These are phyloP conservation scores for Septoria linicola DNA, from an alignment of 2,329 filamentous ascomycete species.

Conservation along the genomic window DNA sequence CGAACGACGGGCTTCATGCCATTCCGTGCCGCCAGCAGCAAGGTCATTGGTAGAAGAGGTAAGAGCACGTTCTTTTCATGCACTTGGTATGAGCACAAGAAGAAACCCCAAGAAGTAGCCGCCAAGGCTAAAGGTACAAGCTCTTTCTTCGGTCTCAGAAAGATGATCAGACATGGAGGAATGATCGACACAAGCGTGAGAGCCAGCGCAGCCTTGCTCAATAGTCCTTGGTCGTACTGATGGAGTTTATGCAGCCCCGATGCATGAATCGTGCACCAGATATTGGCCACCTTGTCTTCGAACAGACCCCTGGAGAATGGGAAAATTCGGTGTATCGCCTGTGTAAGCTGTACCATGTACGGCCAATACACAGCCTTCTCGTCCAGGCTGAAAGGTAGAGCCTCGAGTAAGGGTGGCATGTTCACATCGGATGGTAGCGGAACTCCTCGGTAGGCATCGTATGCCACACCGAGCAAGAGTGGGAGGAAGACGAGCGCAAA, in stretches of 20 bases:
- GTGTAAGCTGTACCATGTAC: slow-evolving; percentile 72
- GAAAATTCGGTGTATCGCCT: slow-evolving; percentile 89
- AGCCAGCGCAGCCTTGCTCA: slow-evolving; percentile 73
- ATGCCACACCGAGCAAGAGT: slow-evolving; percentile 68
- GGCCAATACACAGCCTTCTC: slow-evolving; percentile 70
- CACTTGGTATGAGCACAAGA: slow-evolving; percentile 95
- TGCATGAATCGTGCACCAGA: slow-evolving; percentile 92
- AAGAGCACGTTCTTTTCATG: slow-evolving; percentile 97
- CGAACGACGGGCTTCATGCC: slow-evolving; percentile 74
- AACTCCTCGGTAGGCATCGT: slow-evolving; percentile 66
- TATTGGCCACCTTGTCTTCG: slow-evolving; percentile 97
- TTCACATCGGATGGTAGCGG: slow-evolving; percentile 52
- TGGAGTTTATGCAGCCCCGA: slow-evolving; percentile 73
- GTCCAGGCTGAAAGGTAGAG: slow-evolving; percentile 58
- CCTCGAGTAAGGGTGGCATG: slow-evolving; percentile 61
- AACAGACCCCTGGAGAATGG: slow-evolving; percentile 94
- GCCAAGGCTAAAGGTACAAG: slow-evolving; percentile 78
- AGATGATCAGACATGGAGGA: slow-evolving; percentile 75
- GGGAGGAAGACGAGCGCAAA: slow-evolving; percentile 77
- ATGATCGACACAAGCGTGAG: slow-evolving; percentile 75
- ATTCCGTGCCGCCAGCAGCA: slow-evolving; percentile 74
- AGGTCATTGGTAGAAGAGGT: slow-evolving; percentile 88
- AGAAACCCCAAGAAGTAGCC: slow-evolving; percentile 91
- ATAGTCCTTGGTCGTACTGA: slow-evolving; percentile 65
- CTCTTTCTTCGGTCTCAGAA: slow-evolving; percentile 72